These are phyloP conservation scores for Cotoneaster glaucophyllus DNA, from an alignment of 306 rosid genomes.

Conservation along the genomic window DNA sequence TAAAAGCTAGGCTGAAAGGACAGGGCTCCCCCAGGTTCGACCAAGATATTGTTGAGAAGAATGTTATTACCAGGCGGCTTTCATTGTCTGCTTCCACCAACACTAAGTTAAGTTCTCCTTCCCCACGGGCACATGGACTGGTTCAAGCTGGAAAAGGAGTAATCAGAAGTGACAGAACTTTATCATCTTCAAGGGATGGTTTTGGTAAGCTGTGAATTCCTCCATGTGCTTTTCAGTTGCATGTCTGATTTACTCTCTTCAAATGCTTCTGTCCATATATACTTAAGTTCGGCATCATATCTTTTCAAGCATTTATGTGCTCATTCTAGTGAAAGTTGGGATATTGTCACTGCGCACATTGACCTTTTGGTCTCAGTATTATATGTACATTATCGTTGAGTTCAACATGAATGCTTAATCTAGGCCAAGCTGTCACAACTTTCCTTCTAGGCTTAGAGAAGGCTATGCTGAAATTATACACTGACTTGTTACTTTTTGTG, in stretches of 20 bases:
- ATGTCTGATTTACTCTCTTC: neutral
- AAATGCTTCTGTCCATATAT: neutral
- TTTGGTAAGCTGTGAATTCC: constrained; percentile 19
- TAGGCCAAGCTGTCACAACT: neutral
- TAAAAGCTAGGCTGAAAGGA: constrained; percentile 29
- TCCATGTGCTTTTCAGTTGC: neutral
- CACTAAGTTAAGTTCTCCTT: constrained; percentile 19
- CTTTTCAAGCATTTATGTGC: neutral
- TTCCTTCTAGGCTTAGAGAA: neutral
- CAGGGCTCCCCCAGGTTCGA: constrained; percentile 30
- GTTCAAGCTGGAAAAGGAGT: constrained; percentile 20
- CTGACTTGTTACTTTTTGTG: neutral
- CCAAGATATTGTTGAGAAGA: constrained; percentile 24
- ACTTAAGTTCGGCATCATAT: neutral
- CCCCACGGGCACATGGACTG: constrained; percentile 25
- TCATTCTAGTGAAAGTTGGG: neutral
- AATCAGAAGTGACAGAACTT: constrained; percentile 27
- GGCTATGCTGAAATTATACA: neutral
- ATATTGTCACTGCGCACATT: neutral
- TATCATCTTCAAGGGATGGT: constrained; percentile 28
- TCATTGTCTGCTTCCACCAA: constrained; percentile 33
- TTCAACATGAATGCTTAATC: neutral
- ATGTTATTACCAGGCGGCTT: constrained; percentile 21
- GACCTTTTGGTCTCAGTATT: neutral
- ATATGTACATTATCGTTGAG: neutral